Percentiles rank a stretch among this genome's conserved stretches.
phyloP scores from a whole-genome alignment of 2,329 filamentous ascomycete genomes.

The Nemania serpens region DNA sequence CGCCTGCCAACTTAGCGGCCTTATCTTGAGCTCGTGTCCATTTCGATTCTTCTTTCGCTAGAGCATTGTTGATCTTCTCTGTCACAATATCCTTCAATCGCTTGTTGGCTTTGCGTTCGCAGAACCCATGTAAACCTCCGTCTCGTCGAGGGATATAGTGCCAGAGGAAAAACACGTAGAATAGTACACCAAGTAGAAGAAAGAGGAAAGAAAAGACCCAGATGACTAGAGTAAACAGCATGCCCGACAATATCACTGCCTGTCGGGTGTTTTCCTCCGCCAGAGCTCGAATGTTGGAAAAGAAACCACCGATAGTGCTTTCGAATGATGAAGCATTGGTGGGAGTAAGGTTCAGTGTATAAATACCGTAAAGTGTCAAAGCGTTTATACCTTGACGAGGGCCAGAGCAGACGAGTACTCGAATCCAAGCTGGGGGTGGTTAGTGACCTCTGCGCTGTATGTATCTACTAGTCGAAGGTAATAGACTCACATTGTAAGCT shows the following conservation, averaged over 20 bases:
- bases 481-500: constrained; percentile 62
- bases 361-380: constrained; percentile 84
- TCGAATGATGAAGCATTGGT: constrained; percentile 57
- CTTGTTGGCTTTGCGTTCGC: constrained; percentile 87
- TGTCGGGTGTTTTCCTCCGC: constrained; percentile 76
- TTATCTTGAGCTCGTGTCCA: constrained; percentile 57
- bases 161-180: constrained; percentile 90
- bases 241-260: constrained; percentile 81
- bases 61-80: constrained; percentile 83
- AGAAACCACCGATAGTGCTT: constrained; percentile 74
- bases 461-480: neutral
- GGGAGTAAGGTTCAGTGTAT: constrained; percentile 74
- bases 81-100: constrained; percentile 83
- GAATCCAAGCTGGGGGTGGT: constrained; percentile 71
- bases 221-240: constrained; percentile 89
- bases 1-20: constrained; percentile 59
- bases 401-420: constrained; percentile 87
- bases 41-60: constrained; percentile 75
- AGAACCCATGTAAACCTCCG: constrained; percentile 82
- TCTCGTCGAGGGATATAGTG: constrained; percentile 86
- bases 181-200: constrained; percentile 73
- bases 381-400: constrained; percentile 91
- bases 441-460: constrained; percentile 20
- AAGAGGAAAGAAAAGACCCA: constrained; percentile 83
- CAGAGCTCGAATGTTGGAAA: constrained; percentile 76